Conservation (phyloP, 1,139 yeast species). For the Yamadazyma friedrichii region DNA sequence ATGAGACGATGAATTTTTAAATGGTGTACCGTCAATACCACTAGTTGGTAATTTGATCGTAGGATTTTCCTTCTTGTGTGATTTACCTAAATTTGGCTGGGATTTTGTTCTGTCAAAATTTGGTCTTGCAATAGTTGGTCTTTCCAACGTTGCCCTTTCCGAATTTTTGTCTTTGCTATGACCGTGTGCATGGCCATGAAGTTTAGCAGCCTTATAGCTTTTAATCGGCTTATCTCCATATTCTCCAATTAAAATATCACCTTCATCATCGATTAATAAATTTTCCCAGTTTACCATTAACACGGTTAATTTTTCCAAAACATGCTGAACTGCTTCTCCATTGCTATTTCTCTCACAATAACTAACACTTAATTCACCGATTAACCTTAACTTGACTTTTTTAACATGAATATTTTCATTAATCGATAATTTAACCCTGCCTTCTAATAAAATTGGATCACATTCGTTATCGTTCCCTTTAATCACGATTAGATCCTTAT, state of each 20-base stretch:
- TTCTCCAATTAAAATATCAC: constrained; percentile 42
- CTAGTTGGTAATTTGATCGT: constrained; percentile 29
- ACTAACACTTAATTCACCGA: constrained; percentile 56
- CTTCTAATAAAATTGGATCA: constrained; percentile 52
- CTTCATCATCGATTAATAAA: constrained; percentile 47
- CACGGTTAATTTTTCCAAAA: constrained; percentile 47
- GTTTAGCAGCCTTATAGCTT: constrained; percentile 10
- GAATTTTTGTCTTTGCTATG: not conserved
- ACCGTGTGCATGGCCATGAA: not conserved
- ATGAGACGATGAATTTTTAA: constrained; percentile 23
- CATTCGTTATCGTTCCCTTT: constrained; percentile 61
- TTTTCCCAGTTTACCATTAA: constrained; percentile 62
- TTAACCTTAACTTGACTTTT: constrained; percentile 43
- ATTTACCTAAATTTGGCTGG: constrained; percentile 15
- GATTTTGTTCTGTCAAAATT: constrained; percentile 20
- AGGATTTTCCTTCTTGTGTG: constrained; percentile 7
- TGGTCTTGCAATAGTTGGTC: constrained; percentile 15
- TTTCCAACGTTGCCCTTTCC: not conserved
- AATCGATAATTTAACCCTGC: constrained; percentile 55
- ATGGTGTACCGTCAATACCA: constrained; percentile 49
- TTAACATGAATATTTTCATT: constrained; percentile 52
- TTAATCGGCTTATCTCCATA: constrained; percentile 35
- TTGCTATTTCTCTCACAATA: constrained; percentile 44
- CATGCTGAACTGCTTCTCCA: constrained; percentile 38
- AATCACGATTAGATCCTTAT: constrained; percentile 53